Base-by-base conservation (phyloP, 305 asterid species). In the Rubia occidens region DNA sequence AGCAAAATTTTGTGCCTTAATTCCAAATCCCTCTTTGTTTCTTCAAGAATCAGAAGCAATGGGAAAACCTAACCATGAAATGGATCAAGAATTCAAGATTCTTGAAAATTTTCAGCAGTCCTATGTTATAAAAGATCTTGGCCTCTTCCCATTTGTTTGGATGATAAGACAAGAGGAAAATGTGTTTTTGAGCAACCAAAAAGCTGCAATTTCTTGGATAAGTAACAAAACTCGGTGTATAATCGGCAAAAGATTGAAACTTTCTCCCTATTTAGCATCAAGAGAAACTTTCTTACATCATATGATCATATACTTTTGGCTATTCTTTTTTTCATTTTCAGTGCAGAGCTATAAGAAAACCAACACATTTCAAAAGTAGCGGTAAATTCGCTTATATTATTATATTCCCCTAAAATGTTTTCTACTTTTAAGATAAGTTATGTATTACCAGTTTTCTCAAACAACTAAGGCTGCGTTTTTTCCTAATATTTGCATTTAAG, bases 111-210 rank as follows among this genome's bases (percentile, higher is more conserved):
- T 10, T 29, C 3, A 60, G 26, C 42, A 29, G 42, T 60, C 18
- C 44, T 29, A 17, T 32, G 4, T 32, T 60, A 13, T 4, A 37
- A 29, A 60, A 60, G 64, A 60, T 60, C 11, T 60, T 60, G 43
- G 65, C 65, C 11, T 60, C 20, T 26, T 60, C n/a, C 42, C 20
- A 26, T 60, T 51, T 60, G 66, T 61, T 61, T 51, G 58, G 20
- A 43, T 40, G 42, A 61, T 61, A 3, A 7, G 49, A 62, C 47
- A 62, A 62, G 37, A 37, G 1, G 45, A 3, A 63, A 63, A 63
- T 37, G 20, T 37, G 26, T 32, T 0, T 13, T 32, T 8, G 5
- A 61, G 35, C 66, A 61, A 8, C 66, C 26, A 63, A 63, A 29
- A 37, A 51, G 9, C 18, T 51, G 21, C 56, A 20, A 51, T 15